Conservation (phyloP, 441 rosid species). For the Erysimum cheiri region DNA sequence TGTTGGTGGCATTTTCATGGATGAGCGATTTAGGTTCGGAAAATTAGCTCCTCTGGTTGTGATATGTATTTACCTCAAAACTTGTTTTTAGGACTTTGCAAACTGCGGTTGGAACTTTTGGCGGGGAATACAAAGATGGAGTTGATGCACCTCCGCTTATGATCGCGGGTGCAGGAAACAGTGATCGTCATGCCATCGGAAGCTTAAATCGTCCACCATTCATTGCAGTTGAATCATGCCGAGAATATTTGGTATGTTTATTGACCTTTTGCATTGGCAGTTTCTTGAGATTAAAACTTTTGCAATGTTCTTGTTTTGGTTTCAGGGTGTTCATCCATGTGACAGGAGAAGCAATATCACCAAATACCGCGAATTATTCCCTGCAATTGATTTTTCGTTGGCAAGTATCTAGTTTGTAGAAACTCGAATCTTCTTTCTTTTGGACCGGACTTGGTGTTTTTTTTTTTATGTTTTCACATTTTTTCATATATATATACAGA, state of each 20-base stretch:
- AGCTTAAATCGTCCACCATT: constrained; percentile 70
- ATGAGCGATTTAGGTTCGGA: not conserved
- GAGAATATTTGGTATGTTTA: constrained; percentile 74
- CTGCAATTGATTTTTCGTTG: constrained; percentile 87
- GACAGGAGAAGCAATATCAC: constrained; percentile 76
- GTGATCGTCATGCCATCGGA: constrained; percentile 60
- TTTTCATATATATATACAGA: constrained; percentile 44
- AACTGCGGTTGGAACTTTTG: constrained; percentile 87
- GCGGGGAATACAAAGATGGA: constrained; percentile 50
- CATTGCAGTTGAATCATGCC: constrained; percentile 73
- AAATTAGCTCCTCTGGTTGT: not conserved
- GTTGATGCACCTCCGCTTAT: constrained; percentile 57
- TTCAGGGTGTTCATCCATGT: constrained; percentile 78
- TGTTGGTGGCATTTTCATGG: not conserved
- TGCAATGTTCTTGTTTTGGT: constrained; percentile 17
- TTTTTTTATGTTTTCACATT: not conserved
- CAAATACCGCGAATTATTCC: constrained; percentile 72
- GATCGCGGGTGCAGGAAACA: constrained; percentile 64
- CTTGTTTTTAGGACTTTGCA: constrained; percentile 68
- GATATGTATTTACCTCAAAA: constrained; percentile 7
- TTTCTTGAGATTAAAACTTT: not conserved
- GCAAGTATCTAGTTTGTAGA: constrained; percentile 49
- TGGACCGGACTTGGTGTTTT: not conserved
- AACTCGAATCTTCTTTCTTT: not conserved
- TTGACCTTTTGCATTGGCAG: not conserved